phyloP scores from a whole-genome alignment of 768 basidiomycete genomes.

The Termitomyces sp. region DNA sequence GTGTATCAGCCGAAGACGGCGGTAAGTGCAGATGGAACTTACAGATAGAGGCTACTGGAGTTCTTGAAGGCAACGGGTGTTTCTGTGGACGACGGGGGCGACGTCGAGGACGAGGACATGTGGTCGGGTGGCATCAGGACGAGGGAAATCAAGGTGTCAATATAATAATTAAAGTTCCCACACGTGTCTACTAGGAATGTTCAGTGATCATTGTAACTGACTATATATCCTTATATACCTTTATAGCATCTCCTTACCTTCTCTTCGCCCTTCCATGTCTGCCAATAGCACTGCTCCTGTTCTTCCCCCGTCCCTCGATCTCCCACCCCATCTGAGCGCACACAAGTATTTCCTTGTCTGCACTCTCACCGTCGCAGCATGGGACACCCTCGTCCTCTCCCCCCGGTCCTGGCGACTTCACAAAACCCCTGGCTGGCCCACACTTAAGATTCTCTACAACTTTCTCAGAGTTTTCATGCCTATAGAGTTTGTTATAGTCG shows the following conservation, averaged over 20 bases:
- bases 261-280: slow-evolving; percentile 25
- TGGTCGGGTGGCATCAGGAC: slow-evolving; percentile 3
- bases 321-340: slow-evolving; percentile 74
- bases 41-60: slow-evolving; percentile 45
- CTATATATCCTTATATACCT: background rate
- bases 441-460: slow-evolving; percentile 73
- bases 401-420: slow-evolving; percentile 75
- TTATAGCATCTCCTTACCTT: background rate
- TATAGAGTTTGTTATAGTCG: slow-evolving; percentile 72
- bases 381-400: slow-evolving; percentile 84
- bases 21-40: slow-evolving; percentile 11
- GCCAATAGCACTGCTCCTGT: slow-evolving; percentile 7
- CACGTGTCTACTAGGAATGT: background rate
- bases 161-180: background rate
- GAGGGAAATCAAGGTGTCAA: background rate
- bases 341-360: slow-evolving; percentile 92
- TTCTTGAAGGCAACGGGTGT: slow-evolving; percentile 3
- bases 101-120: slow-evolving; percentile 17
- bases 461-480: slow-evolving; percentile 79
- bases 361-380: slow-evolving; percentile 84
- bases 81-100: slow-evolving; percentile 14
- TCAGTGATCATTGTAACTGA: background rate
- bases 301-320: slow-evolving; percentile 67
- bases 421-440: slow-evolving; percentile 65
- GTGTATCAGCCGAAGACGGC: slow-evolving; percentile 6